Conservation (phyloP, 345 rosid species). For the Cardamine occulta region DNA sequence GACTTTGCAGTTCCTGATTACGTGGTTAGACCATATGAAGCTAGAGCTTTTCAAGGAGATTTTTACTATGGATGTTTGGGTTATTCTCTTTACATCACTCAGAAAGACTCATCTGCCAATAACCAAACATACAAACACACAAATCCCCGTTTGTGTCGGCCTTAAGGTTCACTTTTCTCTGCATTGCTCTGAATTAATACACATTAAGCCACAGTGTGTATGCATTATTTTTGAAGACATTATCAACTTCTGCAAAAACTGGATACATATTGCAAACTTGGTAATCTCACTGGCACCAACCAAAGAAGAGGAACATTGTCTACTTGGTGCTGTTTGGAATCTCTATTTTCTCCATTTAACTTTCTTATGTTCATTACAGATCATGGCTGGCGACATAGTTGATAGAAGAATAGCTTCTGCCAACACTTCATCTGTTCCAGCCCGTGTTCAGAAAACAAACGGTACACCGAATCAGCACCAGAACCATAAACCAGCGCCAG, state of each 20-base stretch:
- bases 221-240: too few species aligned
- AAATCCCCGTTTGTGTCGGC: slow-evolving; percentile 66
- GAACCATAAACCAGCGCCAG: slow-evolving; percentile 40
- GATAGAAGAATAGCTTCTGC: slow-evolving; percentile 39
- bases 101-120: slow-evolving; percentile 44
- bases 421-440: slow-evolving; percentile 46
- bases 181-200: too few species aligned
- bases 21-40: slow-evolving; percentile 51
- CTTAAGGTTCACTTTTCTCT: slow-evolving; percentile 51
- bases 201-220: too few species aligned
- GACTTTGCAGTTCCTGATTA: slow-evolving; percentile 49
- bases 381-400: slow-evolving; percentile 17
- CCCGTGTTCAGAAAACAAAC: slow-evolving; percentile 50
- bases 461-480: slow-evolving; percentile 47
- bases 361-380: slow-evolving; percentile 35
- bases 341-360: neutral
- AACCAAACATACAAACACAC: slow-evolving; percentile 46
- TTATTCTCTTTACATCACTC: slow-evolving; percentile 53
- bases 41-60: slow-evolving; percentile 53
- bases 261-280: neutral
- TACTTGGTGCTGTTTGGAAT: slow-evolving; percentile 8
- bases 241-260: neutral
- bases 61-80: slow-evolving; percentile 76
- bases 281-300: neutral
- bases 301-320: neutral